Conservation (phyloP, 2,329 filamentous ascomycete genomes). For the Scopulariopsis brevicaulis region DNA sequence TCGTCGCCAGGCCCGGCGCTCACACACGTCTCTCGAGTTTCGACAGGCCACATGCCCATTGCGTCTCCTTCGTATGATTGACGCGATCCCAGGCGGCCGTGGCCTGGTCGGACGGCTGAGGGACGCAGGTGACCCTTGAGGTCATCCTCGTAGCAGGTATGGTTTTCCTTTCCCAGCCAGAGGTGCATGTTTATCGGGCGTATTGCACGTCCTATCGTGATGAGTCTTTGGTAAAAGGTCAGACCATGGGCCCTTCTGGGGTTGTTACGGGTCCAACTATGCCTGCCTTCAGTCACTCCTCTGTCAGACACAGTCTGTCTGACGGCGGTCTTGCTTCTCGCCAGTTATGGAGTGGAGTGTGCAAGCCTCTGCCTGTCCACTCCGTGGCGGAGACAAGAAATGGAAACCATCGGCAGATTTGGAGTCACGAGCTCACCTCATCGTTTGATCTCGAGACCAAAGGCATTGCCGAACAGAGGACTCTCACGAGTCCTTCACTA, state of each 20-base stretch:
- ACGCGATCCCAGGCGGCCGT: neutral
- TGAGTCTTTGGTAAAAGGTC: conserved; percentile 7
- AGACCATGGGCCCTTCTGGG: conserved; percentile 4
- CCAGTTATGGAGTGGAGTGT: neutral
- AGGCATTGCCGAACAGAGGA: conserved; percentile 2
- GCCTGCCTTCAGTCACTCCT: neutral
- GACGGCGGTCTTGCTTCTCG: neutral
- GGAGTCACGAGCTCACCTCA: conserved; percentile 3
- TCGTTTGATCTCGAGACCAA: conserved; percentile 1
- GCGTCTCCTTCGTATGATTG: neutral
- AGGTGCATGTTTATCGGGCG: neutral
- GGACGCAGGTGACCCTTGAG: neutral
- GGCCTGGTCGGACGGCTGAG: conserved; percentile 1
- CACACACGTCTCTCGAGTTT: neutral
- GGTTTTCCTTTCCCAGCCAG: neutral
- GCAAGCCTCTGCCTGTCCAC: neutral
- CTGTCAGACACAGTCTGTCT: neutral
- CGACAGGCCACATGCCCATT: neutral
- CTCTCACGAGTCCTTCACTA: neutral
- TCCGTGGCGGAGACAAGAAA: neutral
- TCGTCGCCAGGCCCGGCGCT: neutral
- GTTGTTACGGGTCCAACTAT: neutral
- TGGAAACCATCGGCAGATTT: conserved; percentile 1
- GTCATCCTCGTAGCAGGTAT: neutral
- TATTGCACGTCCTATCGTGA: neutral